Evolutionary conservation across 257 asterid species (phyloP), one percentile per base, ranked within the genome.

Genomic region (Anisodus acutangulus): DNA sequence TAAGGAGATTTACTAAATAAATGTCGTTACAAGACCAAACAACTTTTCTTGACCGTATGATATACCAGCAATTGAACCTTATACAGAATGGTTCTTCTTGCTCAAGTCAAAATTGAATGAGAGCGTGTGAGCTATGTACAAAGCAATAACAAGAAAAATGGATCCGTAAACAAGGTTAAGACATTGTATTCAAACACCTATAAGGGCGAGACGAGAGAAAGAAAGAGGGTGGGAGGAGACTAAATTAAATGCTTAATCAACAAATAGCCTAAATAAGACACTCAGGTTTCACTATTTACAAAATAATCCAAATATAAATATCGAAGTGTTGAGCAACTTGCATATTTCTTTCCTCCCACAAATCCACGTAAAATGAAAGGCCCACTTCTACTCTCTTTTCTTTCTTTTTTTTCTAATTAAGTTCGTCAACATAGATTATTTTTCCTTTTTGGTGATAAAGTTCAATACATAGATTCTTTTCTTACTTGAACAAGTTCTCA

Each of bases 1-100:
- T 78, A 78, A 78, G 64, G 31, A 49, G 62, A 22, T 74, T 74
- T 41, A 53, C 49, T 12, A 53, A 78, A 55, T 31, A 53, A 78
- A 26, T 53, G 49, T 3, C 6, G 26, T 76, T 76, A 76, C 45
- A 53, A 53, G 41, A 78, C 1, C 47, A 78, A 53, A 78, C 22
- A 53, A 26, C 62, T 78, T 78, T 13, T 78, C 54, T 41, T 69
- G 54, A 69, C 78, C 15, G 1, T 47, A 39, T 19, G 58, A 74
- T 11, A 2, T 74, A 74, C 81, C 62, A 49, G 43, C n/a, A 72
- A 72, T 47, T 72, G 80, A 19, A 47, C 47, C 80, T 72, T 47
- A 72, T 47, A 72, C 80, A 19, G 47, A 47, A 47, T 45, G 17
- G 41, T 72, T 72, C 80, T 70, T 70, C 55, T 19, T 72, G 80